A percentile compares a stretch with the other conserved stretches of the same genome.
These are phyloP conservation scores for Sporothrix schenckii DNA, from an alignment of 2,329 filamentous ascomycete genomes.

Conservation along the genomic window DNA sequence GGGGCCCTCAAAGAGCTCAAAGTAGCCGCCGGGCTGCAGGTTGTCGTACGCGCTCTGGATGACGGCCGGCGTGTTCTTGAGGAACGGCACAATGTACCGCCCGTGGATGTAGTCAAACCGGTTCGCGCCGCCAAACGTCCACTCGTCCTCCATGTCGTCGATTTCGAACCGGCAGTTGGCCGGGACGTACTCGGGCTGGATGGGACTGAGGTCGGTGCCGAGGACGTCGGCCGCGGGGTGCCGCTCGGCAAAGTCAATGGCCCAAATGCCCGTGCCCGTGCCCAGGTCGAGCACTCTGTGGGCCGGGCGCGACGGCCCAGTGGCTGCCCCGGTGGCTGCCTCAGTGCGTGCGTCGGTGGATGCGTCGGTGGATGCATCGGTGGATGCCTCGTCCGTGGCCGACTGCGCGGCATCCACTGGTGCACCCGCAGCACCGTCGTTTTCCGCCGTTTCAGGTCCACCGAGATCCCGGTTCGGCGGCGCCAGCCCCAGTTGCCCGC, in stretches of 20 bases:
- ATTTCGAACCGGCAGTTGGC: conserved; percentile 59
- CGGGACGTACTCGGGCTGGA: conserved; percentile 54
- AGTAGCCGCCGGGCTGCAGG: conserved; percentile 48
- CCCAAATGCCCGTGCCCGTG: conserved; percentile 39
- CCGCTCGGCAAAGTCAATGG: conserved; percentile 34
- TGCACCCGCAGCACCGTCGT: not conserved
- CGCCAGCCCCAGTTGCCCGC: conserved; percentile 24
- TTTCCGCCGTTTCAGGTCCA: not conserved
- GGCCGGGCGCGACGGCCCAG: not conserved
- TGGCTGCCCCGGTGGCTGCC: too few species aligned
- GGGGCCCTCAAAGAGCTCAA: conserved; percentile 45
- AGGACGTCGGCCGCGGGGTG: conserved; percentile 46
- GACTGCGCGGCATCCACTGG: not conserved
- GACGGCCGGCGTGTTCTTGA: conserved; percentile 55
- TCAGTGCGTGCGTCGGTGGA: too few species aligned
- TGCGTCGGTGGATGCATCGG: too few species aligned
- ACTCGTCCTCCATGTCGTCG: conserved; percentile 58
- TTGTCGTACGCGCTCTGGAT: conserved; percentile 50
- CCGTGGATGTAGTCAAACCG: conserved; percentile 60
- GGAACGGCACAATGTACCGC: conserved; percentile 55
- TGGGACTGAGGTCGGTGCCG: conserved; percentile 54
- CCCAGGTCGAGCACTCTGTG: conserved; percentile 32
- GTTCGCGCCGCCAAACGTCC: conserved; percentile 47
- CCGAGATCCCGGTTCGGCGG: conserved; percentile 1
- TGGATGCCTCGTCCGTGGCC: not conserved